Conservation (phyloP, 2,329 filamentous ascomycete species). For the Dactylonectria macrodidyma region DNA sequence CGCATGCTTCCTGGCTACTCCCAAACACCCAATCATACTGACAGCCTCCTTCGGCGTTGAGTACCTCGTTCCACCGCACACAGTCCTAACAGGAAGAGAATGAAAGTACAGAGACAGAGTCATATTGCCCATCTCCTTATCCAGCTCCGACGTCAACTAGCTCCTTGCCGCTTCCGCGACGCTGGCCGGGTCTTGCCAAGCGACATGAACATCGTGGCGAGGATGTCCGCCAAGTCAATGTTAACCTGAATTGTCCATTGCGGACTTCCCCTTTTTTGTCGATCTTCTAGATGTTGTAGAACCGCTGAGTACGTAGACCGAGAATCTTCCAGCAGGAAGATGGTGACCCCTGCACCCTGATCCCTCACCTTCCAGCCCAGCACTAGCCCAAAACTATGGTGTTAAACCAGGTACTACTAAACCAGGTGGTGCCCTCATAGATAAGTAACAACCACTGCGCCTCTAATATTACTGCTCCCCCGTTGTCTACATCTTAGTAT, state of each 20-base stretch:
- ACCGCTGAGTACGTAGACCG: too few species aligned
- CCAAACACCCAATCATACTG: constrained; percentile 3
- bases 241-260: constrained; percentile 18
- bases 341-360: too few species aligned
- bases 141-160: constrained; percentile 8
- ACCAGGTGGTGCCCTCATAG: too few species aligned
- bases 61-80: constrained; percentile 14
- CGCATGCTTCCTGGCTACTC: not conserved
- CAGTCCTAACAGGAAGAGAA: constrained; percentile 19
- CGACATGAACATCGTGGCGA: constrained; percentile 21
- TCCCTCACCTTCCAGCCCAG: too few species aligned
- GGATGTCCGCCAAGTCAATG: constrained; percentile 15
- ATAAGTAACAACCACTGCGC: too few species aligned
- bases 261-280: constrained; percentile 9
- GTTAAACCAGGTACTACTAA: too few species aligned
- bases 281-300: too few species aligned
- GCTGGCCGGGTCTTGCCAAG: constrained; percentile 21
- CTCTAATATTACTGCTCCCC: too few species aligned
- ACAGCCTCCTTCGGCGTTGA: constrained; percentile 10
- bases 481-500: too few species aligned
- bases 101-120: constrained; percentile 15
- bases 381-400: too few species aligned
- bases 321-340: too few species aligned
- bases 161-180: constrained; percentile 17
- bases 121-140: constrained; percentile 1